Evolutionary conservation across 2,329 filamentous ascomycete species (phyloP), one percentile per base, ranked within the genome.

Genomic region (Apiospora aurea): DNA sequence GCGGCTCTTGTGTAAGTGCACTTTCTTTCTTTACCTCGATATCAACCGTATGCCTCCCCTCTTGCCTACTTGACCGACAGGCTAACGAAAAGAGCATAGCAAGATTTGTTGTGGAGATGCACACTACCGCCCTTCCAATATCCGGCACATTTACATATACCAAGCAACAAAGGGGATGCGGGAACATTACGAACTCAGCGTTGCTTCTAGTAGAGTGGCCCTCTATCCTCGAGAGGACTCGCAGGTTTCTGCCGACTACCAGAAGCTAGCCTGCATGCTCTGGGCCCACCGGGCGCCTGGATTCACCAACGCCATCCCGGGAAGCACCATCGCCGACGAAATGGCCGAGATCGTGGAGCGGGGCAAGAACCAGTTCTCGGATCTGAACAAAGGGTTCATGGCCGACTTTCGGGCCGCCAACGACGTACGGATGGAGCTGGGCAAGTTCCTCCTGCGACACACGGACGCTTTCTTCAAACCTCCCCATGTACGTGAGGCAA

Each of bases 151-250:
- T 2, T 18, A 4, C 51, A 57, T 57, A 34, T 51, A n/a, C 13
- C 1, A 18, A 34, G 26, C 11, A 24, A 57, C 51, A 16, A 29
- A 57, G n/a, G 5, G 13, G 26, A 29, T 57, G 51, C 26, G 51
- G 51, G 13, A 18, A 1, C 24, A 34, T 2, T 57, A 34, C 14
- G 51, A 57, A 8, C 13, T 5, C 16, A 7, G 4, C 13, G 2
- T 8, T 34, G 24, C 14, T 14, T 0, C 14, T 2, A 1, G 2
- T 1, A 34, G 4, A 8, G 1, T 34, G 5, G 4, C 6, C 7
- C 0, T 18, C 8, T 5, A 8, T 2, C 14, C 18, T 34, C 51
- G 51, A 57, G 51, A 57, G 26, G 16, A 7, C 13, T 8, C 51
- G 51, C 13, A 16, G 26, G 26, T 8, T 34, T 16, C 24, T 2